Base-by-base conservation (phyloP, 1,284 basidiomycete genomes). In the Gymnopus androsaceus region DNA sequence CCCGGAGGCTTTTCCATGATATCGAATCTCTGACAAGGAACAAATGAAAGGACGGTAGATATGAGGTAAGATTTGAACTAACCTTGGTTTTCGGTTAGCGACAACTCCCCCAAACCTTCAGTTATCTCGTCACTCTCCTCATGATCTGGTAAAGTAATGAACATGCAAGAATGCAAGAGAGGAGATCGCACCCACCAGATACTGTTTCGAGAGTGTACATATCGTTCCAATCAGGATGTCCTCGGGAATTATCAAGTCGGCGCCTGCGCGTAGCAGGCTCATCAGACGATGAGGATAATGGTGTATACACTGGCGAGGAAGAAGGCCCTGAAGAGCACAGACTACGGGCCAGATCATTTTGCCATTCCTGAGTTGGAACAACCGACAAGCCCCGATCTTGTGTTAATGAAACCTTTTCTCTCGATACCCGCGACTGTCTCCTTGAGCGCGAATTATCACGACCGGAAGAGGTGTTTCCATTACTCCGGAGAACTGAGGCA, bases 71-170 rank as follows among this genome's bases (percentile, higher is more conserved):
- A 51, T 30, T 3, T 15, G 40, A 4, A 59, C 65, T 9, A 60
- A 87, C 88, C 73, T 94, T 83, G 81, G 66, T 92, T 85, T 66
- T 94, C 91, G 61, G 93, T 88, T 40, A 94, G 72, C 2, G 89
- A 90, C n/a, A 94, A 69, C 63, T 89, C 85, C 3, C 92, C 90
- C 51, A 81, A 67, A 12, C 69, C 71, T 59, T 88, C 84, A 2
- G 83, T 76, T 1, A 86, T 72, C 53, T 83, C 80, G 34, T 73
- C 72, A 31, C 58, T 62, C 31, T 78, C 75, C 49, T 77, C 77
- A 49, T 67, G 61, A 38, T 67, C 63, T 61, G 21, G 47, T 17
- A 28, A 44, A 41, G 42, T 8, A 5, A 31, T 21, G 37, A 30
- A 55, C n/a, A n/a, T 51, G 19, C 27, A 64, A 64, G 45, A 63